Evolutionary conservation across 495 filamentous ascomycete genomes (phyloP).

Genomic region (Cercophora samala): DNA sequence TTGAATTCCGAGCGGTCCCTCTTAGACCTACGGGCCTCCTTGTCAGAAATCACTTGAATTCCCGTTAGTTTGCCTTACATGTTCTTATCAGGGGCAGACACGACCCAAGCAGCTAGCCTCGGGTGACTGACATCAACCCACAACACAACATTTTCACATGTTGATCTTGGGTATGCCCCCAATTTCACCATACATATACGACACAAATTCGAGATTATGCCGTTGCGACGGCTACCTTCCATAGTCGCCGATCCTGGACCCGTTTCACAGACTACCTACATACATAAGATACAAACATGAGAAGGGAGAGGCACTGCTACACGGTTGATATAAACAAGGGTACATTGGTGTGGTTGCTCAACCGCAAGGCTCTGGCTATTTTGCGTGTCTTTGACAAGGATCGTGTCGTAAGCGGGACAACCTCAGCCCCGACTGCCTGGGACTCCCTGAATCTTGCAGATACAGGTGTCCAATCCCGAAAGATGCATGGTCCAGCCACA

Average conservation of each 20-base stretch:
- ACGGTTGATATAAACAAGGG: neutral
- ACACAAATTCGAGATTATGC: neutral
- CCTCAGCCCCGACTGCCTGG: constrained; percentile 5
- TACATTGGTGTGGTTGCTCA: neutral
- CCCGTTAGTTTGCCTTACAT: no score
- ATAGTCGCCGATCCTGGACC: neutral
- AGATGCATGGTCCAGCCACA: neutral
- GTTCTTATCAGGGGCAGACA: no score
- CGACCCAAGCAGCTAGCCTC: no score
- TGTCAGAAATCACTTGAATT: no score
- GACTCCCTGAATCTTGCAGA: neutral
- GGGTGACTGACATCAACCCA: neutral
- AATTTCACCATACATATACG: neutral
- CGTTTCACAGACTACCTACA: no score
- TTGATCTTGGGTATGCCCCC: neutral
- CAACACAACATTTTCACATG: neutral
- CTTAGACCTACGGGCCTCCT: no score
- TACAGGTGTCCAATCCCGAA: neutral
- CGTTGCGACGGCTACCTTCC: no score
- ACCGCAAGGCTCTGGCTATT: neutral
- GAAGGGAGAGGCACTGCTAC: neutral
- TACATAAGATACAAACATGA: no score
- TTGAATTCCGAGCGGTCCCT: no score
- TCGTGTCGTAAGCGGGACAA: constrained; percentile 2
- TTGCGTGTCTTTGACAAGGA: neutral